Conservation (phyloP, 352 stramenopile genomes). For the Pelagophyceae sp. region DNA sequence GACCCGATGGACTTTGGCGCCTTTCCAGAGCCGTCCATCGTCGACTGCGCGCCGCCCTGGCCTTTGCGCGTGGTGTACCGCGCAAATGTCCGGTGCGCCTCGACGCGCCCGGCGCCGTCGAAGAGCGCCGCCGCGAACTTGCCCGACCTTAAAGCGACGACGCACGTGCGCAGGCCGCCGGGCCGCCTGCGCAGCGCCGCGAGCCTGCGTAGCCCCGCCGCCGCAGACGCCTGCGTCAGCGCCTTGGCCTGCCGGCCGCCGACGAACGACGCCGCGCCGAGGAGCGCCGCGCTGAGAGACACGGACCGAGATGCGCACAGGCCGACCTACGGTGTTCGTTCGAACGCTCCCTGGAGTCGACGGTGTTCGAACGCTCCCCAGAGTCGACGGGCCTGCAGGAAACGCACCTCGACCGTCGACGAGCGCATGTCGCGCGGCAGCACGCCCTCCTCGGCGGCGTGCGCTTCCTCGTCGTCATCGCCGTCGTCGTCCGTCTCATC, state of each 20-base stretch:
- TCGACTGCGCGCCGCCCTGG: constrained; percentile 8
- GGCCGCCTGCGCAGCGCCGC: not conserved
- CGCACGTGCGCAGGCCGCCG: not conserved
- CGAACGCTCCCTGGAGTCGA: too few species aligned
- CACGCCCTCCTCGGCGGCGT: not conserved
- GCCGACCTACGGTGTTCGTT: too few species aligned
- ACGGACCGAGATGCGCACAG: not conserved
- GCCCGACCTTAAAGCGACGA: not conserved
- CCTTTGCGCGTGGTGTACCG: constrained; percentile 9
- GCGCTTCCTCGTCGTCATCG: not conserved
- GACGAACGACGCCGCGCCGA: not conserved
- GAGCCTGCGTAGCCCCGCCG: not conserved
- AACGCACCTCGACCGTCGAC: constrained; percentile 4
- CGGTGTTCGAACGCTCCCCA: too few species aligned
- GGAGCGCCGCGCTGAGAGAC: not conserved
- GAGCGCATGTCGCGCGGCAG: not conserved
- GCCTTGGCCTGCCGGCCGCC: not conserved
- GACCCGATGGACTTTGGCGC: not conserved
- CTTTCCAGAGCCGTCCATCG: not conserved
- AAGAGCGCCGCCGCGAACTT: not conserved
- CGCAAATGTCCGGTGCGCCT: not conserved
- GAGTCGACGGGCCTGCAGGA: too few species aligned
- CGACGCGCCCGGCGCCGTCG: not conserved
- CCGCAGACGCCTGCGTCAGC: not conserved
- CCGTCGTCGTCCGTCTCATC: not conserved